These are phyloP conservation scores for Camillea tinctor DNA, from an alignment of 2,329 filamentous ascomycete genomes.

Conservation along the genomic window DNA sequence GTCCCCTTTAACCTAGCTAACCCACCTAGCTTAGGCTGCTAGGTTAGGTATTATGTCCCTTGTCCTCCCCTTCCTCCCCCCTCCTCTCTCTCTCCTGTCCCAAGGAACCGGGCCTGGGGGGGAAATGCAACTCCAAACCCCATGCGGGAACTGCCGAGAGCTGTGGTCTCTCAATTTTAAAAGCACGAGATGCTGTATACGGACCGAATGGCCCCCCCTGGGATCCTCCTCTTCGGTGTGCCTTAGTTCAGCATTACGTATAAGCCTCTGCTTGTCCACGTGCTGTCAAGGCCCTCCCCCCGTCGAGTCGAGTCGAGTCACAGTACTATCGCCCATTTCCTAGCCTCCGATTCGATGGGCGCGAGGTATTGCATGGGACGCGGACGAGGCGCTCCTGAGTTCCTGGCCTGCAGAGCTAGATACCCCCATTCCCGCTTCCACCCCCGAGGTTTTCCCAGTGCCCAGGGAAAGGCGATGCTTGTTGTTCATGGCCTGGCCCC, in stretches of 20 bases:
- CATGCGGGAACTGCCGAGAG: not conserved
- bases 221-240: not conserved
- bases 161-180: not conserved
- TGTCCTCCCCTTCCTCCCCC: no score
- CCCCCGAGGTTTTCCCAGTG: not conserved
- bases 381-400: not conserved
- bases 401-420: not conserved
- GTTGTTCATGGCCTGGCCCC: not conserved
- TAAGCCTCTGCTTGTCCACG: not conserved
- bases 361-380: not conserved
- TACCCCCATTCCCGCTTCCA: no score
- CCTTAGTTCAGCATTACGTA: not conserved
- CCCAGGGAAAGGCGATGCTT: not conserved
- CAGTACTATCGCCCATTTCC: not conserved
- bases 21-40: no score
- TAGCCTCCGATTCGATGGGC: not conserved
- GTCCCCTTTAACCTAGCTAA: no score
- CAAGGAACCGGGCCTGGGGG: not conserved
- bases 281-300: not conserved
- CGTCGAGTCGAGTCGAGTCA: not conserved
- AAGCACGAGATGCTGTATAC: not conserved
- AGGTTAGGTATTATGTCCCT: no score
- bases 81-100: no score
- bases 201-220: not conserved
- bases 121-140: not conserved